These are phyloP conservation scores for Cercophora sp. DNA, from an alignment of 495 filamentous ascomycete genomes.

Conservation along the genomic window DNA sequence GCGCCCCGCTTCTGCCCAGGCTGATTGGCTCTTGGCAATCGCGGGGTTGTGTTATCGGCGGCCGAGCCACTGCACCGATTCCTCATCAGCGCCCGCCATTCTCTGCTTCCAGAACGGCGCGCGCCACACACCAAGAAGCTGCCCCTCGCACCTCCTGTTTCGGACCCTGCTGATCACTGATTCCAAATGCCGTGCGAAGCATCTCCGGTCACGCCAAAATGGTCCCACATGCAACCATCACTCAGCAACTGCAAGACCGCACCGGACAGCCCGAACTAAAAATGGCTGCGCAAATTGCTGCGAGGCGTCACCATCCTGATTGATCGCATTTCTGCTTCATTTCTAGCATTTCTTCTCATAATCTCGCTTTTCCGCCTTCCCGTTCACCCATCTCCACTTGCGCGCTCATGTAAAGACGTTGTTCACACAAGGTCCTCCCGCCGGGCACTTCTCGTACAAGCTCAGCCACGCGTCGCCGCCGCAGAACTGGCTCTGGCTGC, in stretches of 20 bases:
- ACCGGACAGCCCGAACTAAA: too few species aligned
- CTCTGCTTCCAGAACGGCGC: neutral
- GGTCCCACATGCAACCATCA: too few species aligned
- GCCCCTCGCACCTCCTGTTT: neutral
- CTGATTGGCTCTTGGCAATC: neutral
- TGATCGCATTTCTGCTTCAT: too few species aligned
- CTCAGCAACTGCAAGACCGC: too few species aligned
- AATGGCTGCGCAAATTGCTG: too few species aligned
- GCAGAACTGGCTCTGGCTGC: conserved; percentile 37
- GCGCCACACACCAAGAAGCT: neutral
- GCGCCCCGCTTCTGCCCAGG: neutral
- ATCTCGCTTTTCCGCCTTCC: too few species aligned
- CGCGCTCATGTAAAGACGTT: conserved; percentile 17
- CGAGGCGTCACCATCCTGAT: too few species aligned
- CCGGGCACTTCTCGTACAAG: conserved; percentile 25
- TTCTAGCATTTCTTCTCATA: too few species aligned
- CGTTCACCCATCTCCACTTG: too few species aligned
- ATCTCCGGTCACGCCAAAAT: too few species aligned
- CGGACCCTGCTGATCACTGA: neutral
- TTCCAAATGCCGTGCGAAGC: too few species aligned
- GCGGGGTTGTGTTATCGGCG: neutral
- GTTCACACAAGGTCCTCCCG: conserved; percentile 22
- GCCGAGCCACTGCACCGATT: neutral
- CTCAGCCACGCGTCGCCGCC: conserved; percentile 37
- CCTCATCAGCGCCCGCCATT: too few species aligned